These are phyloP conservation scores for Xylaria telfairii DNA, from an alignment of 495 filamentous ascomycete genomes.

Conservation along the genomic window DNA sequence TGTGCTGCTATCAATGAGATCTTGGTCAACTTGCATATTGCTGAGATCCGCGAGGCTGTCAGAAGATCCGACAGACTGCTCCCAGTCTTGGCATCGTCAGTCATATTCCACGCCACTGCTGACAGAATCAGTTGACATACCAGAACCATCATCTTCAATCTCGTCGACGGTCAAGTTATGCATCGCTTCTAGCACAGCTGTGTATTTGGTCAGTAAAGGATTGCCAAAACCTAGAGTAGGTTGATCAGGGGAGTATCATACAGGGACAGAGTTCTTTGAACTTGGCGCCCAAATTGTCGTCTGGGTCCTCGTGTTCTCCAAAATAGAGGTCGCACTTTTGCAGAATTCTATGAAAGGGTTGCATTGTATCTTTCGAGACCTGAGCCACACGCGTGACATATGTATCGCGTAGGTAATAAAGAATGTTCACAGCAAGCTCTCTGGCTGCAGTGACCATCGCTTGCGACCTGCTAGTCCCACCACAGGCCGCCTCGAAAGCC, in stretches of 20 bases:
- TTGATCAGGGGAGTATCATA: conserved; percentile 36
- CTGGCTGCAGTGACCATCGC: conserved; percentile 42
- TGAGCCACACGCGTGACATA: conserved; percentile 47
- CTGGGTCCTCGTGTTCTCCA: conserved; percentile 42
- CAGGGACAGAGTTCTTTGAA: conserved; percentile 49
- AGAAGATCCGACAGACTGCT: conserved; percentile 50
- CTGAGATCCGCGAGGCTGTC: conserved; percentile 46
- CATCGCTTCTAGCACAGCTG: conserved; percentile 52
- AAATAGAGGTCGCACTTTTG: conserved; percentile 50
- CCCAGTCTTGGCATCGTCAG: conserved; percentile 51
- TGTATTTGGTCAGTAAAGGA: conserved; percentile 28
- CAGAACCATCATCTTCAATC: conserved; percentile 61
- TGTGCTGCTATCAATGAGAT: conserved; percentile 34
- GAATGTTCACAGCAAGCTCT: conserved; percentile 50
- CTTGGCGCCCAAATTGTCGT: conserved; percentile 41
- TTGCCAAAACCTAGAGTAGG: background rate
- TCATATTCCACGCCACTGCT: conserved; percentile 47
- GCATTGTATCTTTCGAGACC: conserved; percentile 50
- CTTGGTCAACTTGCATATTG: conserved; percentile 42
- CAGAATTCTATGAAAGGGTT: conserved; percentile 48
- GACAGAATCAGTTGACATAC: conserved; percentile 56
- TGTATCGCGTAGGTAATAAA: conserved; percentile 54
- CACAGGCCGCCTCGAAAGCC: conserved; percentile 35
- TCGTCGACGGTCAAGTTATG: conserved; percentile 54
- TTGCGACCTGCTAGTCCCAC: conserved; percentile 31